Evolutionary conservation across 139 green algal genomes (phyloP), one percentile per base, ranked within the genome.

Genomic region (Chlamydomonas eustigma): DNA sequence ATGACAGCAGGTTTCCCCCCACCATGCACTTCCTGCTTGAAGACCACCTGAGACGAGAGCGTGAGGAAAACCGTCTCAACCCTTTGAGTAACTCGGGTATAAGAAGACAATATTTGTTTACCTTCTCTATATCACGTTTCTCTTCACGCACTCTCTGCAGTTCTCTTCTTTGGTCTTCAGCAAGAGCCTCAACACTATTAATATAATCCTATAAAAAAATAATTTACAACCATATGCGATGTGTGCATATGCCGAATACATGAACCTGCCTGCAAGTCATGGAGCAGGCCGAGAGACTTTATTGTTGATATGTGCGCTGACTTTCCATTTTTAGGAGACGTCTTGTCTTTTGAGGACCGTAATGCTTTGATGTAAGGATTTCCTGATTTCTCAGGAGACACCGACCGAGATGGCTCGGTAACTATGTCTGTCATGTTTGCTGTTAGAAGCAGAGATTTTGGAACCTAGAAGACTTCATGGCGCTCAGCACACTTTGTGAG

Each of bases 171-270:
- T 79, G 64, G 33, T 79, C 30, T 28, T 50, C 37, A n/a, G 74
- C 74, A 22, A 66, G 22, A 30, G 37, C 38, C 38, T 74, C 28
- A 39, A 78, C 33, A 0, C 37, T 74, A 1, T 36, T 76, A 39
- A 85, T 82, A 68, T 85, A 82, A 2, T 85, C 80, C 37, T 85
- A 70, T 37, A 28, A 35, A 35, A 22, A 22, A 35, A 70, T 70
- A 37, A 28, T 8, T 31, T 28, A 5, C 6, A 70, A 37, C n/a
- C 28, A 37, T 22, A 5, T 8, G 24, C 28, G n/a, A 28, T 35
- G 63, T 70, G 63, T 70, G 32, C 28, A 22, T 50, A 24, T 24
- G 6, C 32, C 18, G 63, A 8, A 22, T 6, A 37, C 5, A 5
- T 18, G 30, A 37, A 8, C 38, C 65, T 34, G 73, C 76, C 76